phyloP scores from a whole-genome alignment of 2,329 filamentous ascomycete species.

The Stachybotrys chlorohalonatus region DNA sequence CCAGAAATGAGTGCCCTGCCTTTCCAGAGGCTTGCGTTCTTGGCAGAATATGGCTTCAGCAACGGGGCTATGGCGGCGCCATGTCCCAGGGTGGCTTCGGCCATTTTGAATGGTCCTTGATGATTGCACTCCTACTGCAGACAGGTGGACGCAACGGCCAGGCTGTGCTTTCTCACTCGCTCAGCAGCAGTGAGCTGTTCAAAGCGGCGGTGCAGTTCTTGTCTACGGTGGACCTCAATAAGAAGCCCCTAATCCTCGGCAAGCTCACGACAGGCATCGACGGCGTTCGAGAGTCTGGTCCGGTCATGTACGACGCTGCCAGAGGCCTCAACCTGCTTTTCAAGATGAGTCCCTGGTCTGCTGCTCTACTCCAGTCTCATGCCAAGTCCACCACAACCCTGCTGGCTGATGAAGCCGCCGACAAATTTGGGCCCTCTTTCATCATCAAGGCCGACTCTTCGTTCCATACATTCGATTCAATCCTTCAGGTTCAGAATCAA shows the following conservation, averaged over 20 bases:
- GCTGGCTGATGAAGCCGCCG: conserved; percentile 61
- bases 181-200: conserved; percentile 89
- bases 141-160: conserved; percentile 65
- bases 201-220: conserved; percentile 89
- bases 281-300: conserved; percentile 36
- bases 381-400: conserved; percentile 66
- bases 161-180: conserved; percentile 64
- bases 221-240: conserved; percentile 60
- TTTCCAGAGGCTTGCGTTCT: conserved; percentile 81
- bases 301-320: conserved; percentile 69
- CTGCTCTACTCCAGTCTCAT: conserved; percentile 61
- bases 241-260: conserved; percentile 50
- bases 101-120: conserved; percentile 80
- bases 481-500: conserved; percentile 25
- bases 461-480: conserved; percentile 45
- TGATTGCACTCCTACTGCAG: conserved; percentile 72
- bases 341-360: conserved; percentile 87
- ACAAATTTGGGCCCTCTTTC: conserved; percentile 81
- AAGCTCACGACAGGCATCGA: conserved; percentile 22
- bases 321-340: conserved; percentile 74
- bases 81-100: conserved; percentile 79
- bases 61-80: conserved; percentile 67
- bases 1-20: conserved; percentile 57
- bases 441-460: conserved; percentile 52
- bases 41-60: conserved; percentile 80